Evolutionary conservation across 2,329 filamentous ascomycete species (phyloP).

Genomic region (Paecilomyces fulvus): DNA sequence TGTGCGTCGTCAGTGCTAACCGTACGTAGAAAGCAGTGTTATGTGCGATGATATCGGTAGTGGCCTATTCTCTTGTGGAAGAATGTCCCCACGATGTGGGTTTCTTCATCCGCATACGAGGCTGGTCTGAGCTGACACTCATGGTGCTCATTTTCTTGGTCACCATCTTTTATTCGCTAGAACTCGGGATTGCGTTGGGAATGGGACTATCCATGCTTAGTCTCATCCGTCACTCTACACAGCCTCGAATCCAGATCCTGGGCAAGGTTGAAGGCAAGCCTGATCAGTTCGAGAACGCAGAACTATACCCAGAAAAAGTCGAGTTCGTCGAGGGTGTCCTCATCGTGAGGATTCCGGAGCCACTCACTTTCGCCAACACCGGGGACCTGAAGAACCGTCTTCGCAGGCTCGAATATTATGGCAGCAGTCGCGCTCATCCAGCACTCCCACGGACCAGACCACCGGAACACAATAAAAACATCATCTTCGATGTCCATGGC

Average conservation of each 20-base stretch:
- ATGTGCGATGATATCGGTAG: conserved; percentile 87
- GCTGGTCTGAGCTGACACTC: conserved; percentile 75
- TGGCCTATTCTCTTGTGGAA: conserved; percentile 89
- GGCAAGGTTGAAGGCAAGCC: conserved; percentile 74
- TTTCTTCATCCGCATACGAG: conserved; percentile 80
- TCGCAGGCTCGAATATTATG: conserved; percentile 77
- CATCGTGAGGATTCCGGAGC: conserved; percentile 96
- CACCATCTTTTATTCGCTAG: conserved; percentile 91
- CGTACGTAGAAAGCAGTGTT: conserved; percentile 72
- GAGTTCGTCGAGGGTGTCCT: conserved; percentile 88
- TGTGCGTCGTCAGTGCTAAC: conserved; percentile 1
- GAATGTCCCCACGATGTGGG: conserved; percentile 86
- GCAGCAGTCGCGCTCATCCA: conserved; percentile 75
- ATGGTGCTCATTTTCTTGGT: conserved; percentile 87
- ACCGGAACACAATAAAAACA: conserved; percentile 76
- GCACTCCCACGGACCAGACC: conserved; percentile 71
- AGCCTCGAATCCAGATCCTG: conserved; percentile 90
- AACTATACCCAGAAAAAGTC: conserved; percentile 59
- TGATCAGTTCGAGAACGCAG: conserved; percentile 77
- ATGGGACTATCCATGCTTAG: conserved; percentile 84
- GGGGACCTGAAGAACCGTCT: conserved; percentile 81
- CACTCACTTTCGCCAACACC: conserved; percentile 93
- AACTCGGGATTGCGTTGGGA: conserved; percentile 86
- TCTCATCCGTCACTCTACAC: conserved; percentile 82
- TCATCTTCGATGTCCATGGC: conserved; percentile 97